These are phyloP conservation scores for Boletus subcaerulescens DNA, from an alignment of 768 basidiomycete species.

Conservation along the genomic window DNA sequence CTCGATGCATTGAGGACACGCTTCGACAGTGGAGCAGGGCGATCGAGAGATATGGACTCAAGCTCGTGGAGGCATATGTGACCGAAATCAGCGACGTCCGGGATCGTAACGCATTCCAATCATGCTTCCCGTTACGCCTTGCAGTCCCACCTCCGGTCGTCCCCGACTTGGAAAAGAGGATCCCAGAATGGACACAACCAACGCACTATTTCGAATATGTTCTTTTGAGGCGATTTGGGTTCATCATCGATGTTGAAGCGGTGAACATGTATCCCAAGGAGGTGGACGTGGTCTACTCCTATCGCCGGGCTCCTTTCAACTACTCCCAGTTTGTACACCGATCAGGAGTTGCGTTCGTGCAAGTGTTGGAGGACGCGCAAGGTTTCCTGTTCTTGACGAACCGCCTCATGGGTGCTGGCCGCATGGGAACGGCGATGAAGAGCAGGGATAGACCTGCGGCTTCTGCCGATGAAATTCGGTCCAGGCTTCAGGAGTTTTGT, in stretches of 20 bases:
- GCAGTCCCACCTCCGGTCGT: conserved; percentile 70
- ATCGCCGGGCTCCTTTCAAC: conserved; percentile 72
- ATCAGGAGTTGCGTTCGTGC: conserved; percentile 86
- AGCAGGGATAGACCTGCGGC: conserved; percentile 55
- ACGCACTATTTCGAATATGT: conserved; percentile 79
- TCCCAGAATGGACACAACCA: conserved; percentile 65
- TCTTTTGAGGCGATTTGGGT: conserved; percentile 72
- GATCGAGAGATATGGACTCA: conserved; percentile 87
- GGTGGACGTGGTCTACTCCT: conserved; percentile 86
- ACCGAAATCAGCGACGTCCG: conserved; percentile 87
- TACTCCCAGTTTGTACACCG: conserved; percentile 93
- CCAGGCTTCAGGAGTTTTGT: conserved; percentile 64
- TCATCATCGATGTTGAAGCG: conserved; percentile 83
- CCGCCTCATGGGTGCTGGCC: conserved; percentile 70
- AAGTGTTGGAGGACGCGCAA: conserved; percentile 73
- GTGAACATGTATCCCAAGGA: conserved; percentile 71
- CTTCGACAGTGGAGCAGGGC: conserved; percentile 76
- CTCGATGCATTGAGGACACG: conserved; percentile 86
- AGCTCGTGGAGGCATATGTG: conserved; percentile 91
- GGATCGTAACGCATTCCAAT: conserved; percentile 86
- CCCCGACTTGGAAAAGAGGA: conserved; percentile 60
- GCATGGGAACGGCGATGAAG: conserved; percentile 54
- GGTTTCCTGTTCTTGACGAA: conserved; percentile 92
- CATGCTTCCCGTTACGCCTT: conserved; percentile 82
- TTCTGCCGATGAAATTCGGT: conserved; percentile 60